Conservation (phyloP, 179 eudicot genomes). For the Vitellaria paradoxa region DNA sequence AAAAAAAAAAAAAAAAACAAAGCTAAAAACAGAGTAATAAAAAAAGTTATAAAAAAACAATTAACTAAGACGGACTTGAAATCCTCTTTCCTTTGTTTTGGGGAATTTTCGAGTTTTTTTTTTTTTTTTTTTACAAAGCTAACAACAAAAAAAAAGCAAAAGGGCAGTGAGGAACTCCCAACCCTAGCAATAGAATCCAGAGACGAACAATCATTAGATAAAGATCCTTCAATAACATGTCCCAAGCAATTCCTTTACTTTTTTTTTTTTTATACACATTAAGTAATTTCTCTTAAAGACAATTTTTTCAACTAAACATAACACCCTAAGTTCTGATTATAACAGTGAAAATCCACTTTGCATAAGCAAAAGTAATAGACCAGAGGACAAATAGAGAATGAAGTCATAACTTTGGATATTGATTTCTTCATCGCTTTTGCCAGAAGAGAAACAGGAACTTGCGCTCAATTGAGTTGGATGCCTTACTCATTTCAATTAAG, state of each 20-base stretch:
- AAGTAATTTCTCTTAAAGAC: background rate
- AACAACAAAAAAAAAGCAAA: conserved; percentile 47
- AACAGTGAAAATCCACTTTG: too few relatives aligned
- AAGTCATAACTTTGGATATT: too few relatives aligned
- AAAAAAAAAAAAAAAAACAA: background rate
- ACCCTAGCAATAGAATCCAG: conserved; percentile 95
- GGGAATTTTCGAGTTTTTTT: too few relatives aligned
- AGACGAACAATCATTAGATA: background rate
- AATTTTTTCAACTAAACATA: background rate
- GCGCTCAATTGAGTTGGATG: background rate
- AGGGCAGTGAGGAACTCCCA: conserved; percentile 75
- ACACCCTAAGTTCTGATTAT: background rate
- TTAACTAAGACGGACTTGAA: background rate
- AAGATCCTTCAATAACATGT: background rate
- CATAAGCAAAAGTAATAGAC: background rate
- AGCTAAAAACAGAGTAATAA: background rate
- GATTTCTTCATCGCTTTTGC: background rate
- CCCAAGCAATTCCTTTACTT: background rate
- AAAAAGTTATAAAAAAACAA: too few relatives aligned
- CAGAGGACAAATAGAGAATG: background rate
- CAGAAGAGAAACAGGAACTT: background rate
- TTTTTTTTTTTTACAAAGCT: background rate
- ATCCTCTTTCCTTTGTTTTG: background rate
- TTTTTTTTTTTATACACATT: conserved; percentile 16
- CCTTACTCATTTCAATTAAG: background rate